Evolutionary conservation across 1,284 basidiomycete genomes (phyloP).

Genomic region (Rhodotorula sp.): DNA sequence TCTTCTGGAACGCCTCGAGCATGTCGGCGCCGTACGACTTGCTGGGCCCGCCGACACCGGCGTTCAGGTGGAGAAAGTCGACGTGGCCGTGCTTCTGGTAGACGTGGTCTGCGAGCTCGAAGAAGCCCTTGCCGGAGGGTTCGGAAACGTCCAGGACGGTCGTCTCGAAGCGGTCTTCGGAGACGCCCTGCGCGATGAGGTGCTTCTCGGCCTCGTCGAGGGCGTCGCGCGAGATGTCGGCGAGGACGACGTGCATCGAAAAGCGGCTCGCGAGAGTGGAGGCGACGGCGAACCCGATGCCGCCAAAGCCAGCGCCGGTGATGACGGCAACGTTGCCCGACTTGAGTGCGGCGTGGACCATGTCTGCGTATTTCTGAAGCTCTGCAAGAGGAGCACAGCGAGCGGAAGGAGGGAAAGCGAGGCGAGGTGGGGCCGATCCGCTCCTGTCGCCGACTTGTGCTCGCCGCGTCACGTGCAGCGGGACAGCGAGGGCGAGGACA

Average conservation of each 20-base stretch:
- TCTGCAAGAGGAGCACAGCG: too few relatives aligned
- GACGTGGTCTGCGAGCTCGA: conserved; percentile 30
- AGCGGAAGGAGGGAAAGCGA: background rate
- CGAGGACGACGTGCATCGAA: conserved; percentile 34
- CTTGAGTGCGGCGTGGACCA: background rate
- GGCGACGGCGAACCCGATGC: conserved; percentile 42
- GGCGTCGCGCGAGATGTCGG: conserved; percentile 26
- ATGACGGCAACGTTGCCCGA: conserved; percentile 30
- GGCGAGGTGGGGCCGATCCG: background rate
- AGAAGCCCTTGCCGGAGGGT: conserved; percentile 15
- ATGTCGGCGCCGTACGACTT: conserved; percentile 32
- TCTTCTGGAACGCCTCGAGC: conserved; percentile 34
- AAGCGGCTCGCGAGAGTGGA: conserved; percentile 23
- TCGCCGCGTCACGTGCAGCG: too few relatives aligned
- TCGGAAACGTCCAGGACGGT: conserved; percentile 35
- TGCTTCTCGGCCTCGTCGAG: conserved; percentile 16
- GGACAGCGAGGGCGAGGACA: too few relatives aligned
- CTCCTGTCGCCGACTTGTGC: too few relatives aligned
- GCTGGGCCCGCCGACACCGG: conserved; percentile 24
- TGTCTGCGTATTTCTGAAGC: background rate
- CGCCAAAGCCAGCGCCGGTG: conserved; percentile 41
- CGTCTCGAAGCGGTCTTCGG: conserved; percentile 29
- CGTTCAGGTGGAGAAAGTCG: conserved; percentile 44
- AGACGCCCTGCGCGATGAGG: conserved; percentile 15
- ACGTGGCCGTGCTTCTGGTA: conserved; percentile 31